A percentile compares a stretch with the other conserved stretches of the same genome.
Evolutionary conservation across 2,329 filamentous ascomycete species (phyloP).

Genomic region (Aspergillus fructus): DNA sequence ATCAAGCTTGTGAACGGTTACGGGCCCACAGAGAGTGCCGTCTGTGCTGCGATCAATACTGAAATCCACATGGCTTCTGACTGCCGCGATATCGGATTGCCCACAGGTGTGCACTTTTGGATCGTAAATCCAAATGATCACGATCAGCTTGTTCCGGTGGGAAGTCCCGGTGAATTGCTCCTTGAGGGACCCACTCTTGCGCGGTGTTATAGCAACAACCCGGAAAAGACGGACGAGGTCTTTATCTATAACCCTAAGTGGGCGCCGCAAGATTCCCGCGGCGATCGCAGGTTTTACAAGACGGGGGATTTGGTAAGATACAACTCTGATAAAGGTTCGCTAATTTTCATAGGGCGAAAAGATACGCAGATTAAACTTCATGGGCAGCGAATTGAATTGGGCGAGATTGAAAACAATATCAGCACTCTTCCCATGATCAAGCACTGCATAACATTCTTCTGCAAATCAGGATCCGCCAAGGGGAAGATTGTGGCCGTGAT

Average conservation of each 20-base stretch:
- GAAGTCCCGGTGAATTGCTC: constrained; percentile 38
- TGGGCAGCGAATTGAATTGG: constrained; percentile 65
- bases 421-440: constrained; percentile 29
- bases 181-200: constrained; percentile 57
- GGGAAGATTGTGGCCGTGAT: constrained; percentile 33
- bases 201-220: constrained; percentile 60
- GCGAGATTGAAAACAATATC: constrained; percentile 48
- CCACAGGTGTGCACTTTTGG: constrained; percentile 38
- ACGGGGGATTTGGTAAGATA: constrained; percentile 43
- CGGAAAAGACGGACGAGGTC: constrained; percentile 55
- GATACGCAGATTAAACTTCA: constrained; percentile 68
- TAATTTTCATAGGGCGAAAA: constrained; percentile 57
- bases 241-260: constrained; percentile 60
- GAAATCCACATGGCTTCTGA: constrained; percentile 31
- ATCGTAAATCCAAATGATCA: constrained; percentile 42
- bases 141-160: constrained; percentile 43
- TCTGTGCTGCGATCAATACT: constrained; percentile 35
- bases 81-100: constrained; percentile 36
- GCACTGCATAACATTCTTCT: constrained; percentile 37
- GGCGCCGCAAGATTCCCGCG: constrained; percentile 42
- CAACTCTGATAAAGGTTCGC: constrained; percentile 35
- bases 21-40: constrained; percentile 45
- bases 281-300: constrained; percentile 38
- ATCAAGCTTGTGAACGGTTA: constrained; percentile 45
- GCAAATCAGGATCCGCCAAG: constrained; percentile 35